Evolutionary conservation across 768 basidiomycete genomes (phyloP), one percentile per base, ranked within the genome.

Genomic region (Phanerodontia chrysosporium): DNA sequence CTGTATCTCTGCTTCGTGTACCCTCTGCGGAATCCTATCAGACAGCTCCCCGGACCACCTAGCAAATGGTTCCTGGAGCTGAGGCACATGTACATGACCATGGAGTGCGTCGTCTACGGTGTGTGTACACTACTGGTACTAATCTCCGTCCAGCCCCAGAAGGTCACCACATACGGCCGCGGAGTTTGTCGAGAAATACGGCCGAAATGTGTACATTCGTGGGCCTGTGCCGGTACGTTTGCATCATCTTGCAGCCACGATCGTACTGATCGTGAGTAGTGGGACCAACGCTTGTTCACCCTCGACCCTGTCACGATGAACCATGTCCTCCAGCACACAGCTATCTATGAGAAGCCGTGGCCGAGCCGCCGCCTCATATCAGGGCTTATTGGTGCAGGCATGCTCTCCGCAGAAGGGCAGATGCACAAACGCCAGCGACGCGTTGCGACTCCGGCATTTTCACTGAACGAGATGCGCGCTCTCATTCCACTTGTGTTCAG

Each of bases 311-410:
- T 81, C 24, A 87, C 93, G 0, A 69, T 95, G 30, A 72, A 79
- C 12, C 85, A 95, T 66, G 80, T 96, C 39, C 74, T 95, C 51
- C 86, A 87, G 65, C 82, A 92, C 58, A 78, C 84, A 14, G 76
- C 79, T 42, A 76, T 85, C 36, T 94, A 92, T 67, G 87, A 92
- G 68, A 96, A 96, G 69, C 92, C 94, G 10, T 87, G 83, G 81
- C 84, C 85, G 62, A 88, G 91, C 1, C 83, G 93, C 25, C 75
- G 78, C 48, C 73, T 90, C 45, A 90, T 97, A 35, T 82, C 84
- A 16, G 78, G 81, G 57, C 80, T 95, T 59, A 89, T 97, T 58
- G 94, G 94, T 0, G 84, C 84, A 56, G 94, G 90, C 1, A 84
- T 92, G 84, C 81, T 92, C 25, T 83, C 87, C 18, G 86, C 89